Conservation (phyloP, 768 basidiomycete species). For the Podaxis sp. region DNA sequence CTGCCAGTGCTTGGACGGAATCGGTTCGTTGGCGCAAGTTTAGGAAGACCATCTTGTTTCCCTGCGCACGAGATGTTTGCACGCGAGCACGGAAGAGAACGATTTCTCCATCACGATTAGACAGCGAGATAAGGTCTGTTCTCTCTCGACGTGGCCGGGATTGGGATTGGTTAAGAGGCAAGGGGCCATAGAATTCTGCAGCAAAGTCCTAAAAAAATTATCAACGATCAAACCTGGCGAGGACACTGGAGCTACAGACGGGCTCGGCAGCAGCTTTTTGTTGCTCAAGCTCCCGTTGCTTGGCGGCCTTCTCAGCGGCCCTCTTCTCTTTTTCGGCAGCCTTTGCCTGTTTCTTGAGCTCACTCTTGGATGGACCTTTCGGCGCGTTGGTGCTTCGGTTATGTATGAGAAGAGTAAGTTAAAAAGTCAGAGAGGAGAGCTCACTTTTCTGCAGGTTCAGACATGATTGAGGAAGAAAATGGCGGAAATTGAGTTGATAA, state of each 20-base stretch:
- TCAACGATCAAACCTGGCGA: slow-evolving; percentile 11
- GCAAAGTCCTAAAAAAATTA: slow-evolving; percentile 64
- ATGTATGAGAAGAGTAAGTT: slow-evolving; percentile 4
- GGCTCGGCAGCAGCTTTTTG: slow-evolving; percentile 67
- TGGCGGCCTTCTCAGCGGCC: slow-evolving; percentile 82
- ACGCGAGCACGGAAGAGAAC: slow-evolving; percentile 88
- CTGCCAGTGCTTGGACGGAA: slow-evolving; percentile 84
- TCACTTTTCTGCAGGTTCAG: slow-evolving; percentile 27
- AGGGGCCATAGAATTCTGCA: slow-evolving; percentile 76
- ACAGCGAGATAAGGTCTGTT: slow-evolving; percentile 64
- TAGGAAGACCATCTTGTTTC: slow-evolving; percentile 94
- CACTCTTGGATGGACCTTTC: slow-evolving; percentile 75
- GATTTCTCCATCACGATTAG: slow-evolving; percentile 64
- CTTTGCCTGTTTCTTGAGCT: slow-evolving; percentile 90
- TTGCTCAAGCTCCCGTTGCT: slow-evolving; percentile 70
- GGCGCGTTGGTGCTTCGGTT: slow-evolving; percentile 22
- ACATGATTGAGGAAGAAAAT: not conserved
- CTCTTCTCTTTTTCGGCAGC: slow-evolving; percentile 89
- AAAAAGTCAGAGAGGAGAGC: slow-evolving; percentile 6
- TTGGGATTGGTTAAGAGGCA: slow-evolving; percentile 92
- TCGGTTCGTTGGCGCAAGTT: slow-evolving; percentile 85
- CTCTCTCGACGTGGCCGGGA: slow-evolving; percentile 62
- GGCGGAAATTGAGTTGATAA: not conserved
- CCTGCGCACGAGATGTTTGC: slow-evolving; percentile 89
- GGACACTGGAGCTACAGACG: slow-evolving; percentile 33